phyloP scores from a whole-genome alignment of 2,329 filamentous ascomycete genomes.

The Hypoxylon sp. region DNA sequence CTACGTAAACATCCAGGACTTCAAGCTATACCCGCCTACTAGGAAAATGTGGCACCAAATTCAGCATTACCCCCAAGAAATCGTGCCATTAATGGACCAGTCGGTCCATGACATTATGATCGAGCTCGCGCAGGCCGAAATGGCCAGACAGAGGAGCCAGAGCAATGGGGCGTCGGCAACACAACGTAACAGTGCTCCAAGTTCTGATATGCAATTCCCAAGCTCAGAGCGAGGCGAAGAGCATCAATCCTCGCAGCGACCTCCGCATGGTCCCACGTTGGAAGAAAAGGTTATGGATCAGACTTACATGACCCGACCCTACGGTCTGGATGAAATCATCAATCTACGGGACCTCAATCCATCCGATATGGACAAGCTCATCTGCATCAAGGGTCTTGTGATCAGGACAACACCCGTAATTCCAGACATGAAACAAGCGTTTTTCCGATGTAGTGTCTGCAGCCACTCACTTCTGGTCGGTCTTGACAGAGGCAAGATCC shows the following conservation, averaged over 20 bases:
- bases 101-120: conserved; percentile 93
- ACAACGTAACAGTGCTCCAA: conserved; percentile 70
- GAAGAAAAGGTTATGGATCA: conserved; percentile 85
- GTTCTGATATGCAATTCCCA: conserved; percentile 81
- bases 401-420: conserved; percentile 97
- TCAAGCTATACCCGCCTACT: conserved; percentile 93
- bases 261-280: conserved; percentile 67
- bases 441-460: conserved; percentile 95
- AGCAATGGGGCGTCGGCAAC: conserved; percentile 57
- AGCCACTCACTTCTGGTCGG: conserved; percentile 91
- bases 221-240: conserved; percentile 80
- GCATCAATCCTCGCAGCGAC: conserved; percentile 58
- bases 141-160: conserved; percentile 71
- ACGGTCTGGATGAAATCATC: conserved; percentile 85
- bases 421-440: conserved; percentile 98
- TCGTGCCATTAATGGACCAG: conserved; percentile 97
- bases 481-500: conserved; percentile 95
- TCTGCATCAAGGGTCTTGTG: conserved; percentile 94
- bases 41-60: conserved; percentile 96
- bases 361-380: conserved; percentile 94
- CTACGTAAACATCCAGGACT: conserved; percentile 88
- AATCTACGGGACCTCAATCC: conserved; percentile 97
- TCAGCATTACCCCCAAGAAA: conserved; percentile 94
- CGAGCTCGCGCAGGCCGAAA: conserved; percentile 85
- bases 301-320: conserved; percentile 88